phyloP scores from a whole-genome alignment of 371 early-diverging fungal species.

The Mortierella sp. region DNA sequence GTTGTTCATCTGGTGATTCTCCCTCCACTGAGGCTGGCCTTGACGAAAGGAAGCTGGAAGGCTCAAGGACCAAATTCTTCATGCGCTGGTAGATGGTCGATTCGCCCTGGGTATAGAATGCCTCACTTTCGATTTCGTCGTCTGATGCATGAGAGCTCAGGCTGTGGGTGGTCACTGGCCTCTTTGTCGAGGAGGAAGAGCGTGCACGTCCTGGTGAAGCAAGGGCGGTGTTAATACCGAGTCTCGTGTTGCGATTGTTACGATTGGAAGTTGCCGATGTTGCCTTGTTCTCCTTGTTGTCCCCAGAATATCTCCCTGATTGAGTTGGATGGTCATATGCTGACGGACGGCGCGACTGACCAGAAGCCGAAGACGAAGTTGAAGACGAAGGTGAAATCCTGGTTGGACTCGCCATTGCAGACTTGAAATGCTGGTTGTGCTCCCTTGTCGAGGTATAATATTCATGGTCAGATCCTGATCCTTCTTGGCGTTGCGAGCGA shows the following conservation, averaged over 20 bases:
- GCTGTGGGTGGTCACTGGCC: conserved; percentile 18
- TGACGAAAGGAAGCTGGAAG: conserved; percentile 12
- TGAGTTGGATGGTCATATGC: not conserved
- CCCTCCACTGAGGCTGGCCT: conserved; percentile 18
- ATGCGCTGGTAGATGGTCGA: conserved; percentile 54
- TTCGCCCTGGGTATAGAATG: conserved; percentile 58
- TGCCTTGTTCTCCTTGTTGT: not conserved
- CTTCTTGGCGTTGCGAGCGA: conserved; percentile 7
- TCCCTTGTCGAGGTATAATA: not conserved
- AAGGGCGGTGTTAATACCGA: conserved; percentile 23
- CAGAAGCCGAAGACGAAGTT: conserved; percentile 25
- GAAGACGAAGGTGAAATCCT: conserved; percentile 26
- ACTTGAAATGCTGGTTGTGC: conserved; percentile 13
- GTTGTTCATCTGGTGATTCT: not conserved
- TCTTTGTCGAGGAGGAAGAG: not conserved
- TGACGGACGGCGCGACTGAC: conserved; percentile 10
- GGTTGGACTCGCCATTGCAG: conserved; percentile 28
- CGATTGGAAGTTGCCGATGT: not conserved
- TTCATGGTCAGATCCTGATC: conserved; percentile 19
- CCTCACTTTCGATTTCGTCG: conserved; percentile 56
- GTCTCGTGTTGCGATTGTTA: conserved; percentile 14
- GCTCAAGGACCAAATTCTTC: conserved; percentile 40
- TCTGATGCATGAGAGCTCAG: conserved; percentile 53
- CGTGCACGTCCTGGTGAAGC: not conserved
- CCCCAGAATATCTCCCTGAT: not conserved